These are phyloP conservation scores for Platismatia glauca DNA, from an alignment of 495 filamentous ascomycete species.

Conservation along the genomic window DNA sequence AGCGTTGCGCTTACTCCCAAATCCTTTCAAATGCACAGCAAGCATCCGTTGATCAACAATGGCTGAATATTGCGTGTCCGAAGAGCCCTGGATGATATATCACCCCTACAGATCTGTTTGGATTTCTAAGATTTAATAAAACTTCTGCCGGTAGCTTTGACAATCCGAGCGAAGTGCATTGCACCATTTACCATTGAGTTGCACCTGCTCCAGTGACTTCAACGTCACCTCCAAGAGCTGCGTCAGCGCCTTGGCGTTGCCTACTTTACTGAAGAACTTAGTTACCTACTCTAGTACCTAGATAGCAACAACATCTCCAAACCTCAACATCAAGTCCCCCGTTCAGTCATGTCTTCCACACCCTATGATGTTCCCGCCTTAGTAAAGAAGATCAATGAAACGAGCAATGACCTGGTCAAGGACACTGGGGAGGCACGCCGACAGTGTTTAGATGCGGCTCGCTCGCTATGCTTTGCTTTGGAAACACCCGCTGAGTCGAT, in stretches of 20 bases:
- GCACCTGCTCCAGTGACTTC: too few relatives aligned
- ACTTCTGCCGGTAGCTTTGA: too few relatives aligned
- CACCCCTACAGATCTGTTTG: too few relatives aligned
- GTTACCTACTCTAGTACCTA: too few relatives aligned
- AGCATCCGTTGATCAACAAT: not conserved
- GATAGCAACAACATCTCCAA: not conserved
- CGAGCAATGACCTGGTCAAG: not conserved
- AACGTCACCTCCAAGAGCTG: too few relatives aligned
- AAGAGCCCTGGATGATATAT: not conserved
- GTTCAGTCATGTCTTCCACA: not conserved
- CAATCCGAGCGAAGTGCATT: too few relatives aligned
- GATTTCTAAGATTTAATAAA: too few relatives aligned
- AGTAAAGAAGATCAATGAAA: not conserved
- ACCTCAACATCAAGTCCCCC: not conserved
- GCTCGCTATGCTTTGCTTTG: not conserved
- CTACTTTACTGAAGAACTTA: too few relatives aligned
- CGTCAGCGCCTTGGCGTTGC: too few relatives aligned
- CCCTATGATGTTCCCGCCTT: conserved; percentile 7
- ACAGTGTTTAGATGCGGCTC: conserved; percentile 7
- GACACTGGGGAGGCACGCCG: not conserved
- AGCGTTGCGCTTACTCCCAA: too few relatives aligned
- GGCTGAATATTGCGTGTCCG: not conserved
- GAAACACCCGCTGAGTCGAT: conserved; percentile 1
- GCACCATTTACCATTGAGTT: too few relatives aligned
- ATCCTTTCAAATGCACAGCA: not conserved